A percentile compares a stretch with the other conserved stretches of the same genome.
These are phyloP conservation scores for Boechera stricta DNA, from an alignment of 345 rosid species.

Conservation along the genomic window DNA sequence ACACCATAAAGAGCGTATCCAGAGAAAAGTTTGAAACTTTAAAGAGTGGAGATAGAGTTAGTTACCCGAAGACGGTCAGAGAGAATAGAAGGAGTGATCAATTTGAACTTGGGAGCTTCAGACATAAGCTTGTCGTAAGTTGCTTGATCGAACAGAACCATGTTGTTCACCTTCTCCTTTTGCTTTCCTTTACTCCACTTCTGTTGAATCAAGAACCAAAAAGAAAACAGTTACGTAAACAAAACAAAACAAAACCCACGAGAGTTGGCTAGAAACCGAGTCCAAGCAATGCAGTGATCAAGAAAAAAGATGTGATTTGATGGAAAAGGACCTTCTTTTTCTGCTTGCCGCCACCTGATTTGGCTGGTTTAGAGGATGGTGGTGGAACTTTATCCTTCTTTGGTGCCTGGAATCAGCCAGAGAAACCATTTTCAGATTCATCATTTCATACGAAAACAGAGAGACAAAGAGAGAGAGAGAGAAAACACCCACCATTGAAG, in stretches of 20 bases:
- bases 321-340: conserved; percentile 42
- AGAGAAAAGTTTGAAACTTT: conserved; percentile 9
- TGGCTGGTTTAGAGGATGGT: conserved; percentile 49
- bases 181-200: conserved; percentile 71
- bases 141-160: conserved; percentile 63
- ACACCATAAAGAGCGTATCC: background rate
- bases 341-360: conserved; percentile 48
- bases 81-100: conserved; percentile 54
- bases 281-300: background rate
- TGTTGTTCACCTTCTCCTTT: conserved; percentile 70
- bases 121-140: conserved; percentile 59
- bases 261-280: background rate
- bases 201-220: conserved; percentile 30
- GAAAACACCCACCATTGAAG: conserved; percentile 25
- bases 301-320: conserved; percentile 2
- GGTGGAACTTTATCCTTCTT: conserved; percentile 50
- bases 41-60: background rate
- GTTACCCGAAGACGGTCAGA: conserved; percentile 52
- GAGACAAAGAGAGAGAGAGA: background rate
- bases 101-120: conserved; percentile 60
- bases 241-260: background rate
- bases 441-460: background rate
- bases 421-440: background rate
- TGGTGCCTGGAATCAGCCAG: conserved; percentile 28
- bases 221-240: background rate